Conservation (phyloP, 2,329 filamentous ascomycete species). For the Stagonosporopsis chrysanthemi region DNA sequence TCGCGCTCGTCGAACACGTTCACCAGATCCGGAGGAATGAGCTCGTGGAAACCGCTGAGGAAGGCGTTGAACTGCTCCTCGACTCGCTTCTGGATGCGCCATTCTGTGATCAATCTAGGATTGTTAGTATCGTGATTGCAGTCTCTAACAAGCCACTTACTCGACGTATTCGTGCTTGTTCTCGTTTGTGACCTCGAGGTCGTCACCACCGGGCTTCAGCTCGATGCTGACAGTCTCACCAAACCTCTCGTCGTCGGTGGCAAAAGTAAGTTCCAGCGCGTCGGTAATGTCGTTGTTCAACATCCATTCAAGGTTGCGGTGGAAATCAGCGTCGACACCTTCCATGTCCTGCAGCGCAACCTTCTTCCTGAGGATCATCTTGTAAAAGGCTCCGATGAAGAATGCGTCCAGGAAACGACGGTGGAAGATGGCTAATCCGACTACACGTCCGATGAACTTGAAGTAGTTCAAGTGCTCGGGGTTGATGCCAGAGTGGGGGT, state of each 20-base stretch:
- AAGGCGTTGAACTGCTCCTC: conserved; percentile 99
- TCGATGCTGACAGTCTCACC: conserved; percentile 94
- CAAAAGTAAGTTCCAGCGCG: conserved; percentile 94
- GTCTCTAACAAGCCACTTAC: conserved; percentile 55
- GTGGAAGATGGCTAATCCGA: conserved; percentile 97
- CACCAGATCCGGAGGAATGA: conserved; percentile 94
- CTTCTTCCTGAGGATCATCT: conserved; percentile 97
- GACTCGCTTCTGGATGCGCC: conserved; percentile 98
- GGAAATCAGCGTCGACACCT: conserved; percentile 97
- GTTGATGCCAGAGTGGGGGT: conserved; percentile 98
- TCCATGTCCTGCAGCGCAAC: conserved; percentile 96
- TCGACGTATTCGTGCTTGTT: conserved; percentile 99
- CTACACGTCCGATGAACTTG: conserved; percentile 98
- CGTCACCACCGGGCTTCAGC: conserved; percentile 84
- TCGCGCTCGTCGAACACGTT: conserved; percentile 99
- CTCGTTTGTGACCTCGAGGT: conserved; percentile 96
- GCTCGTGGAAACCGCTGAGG: conserved; percentile 95
- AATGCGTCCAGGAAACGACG: conserved; percentile 96
- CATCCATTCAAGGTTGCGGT: conserved; percentile 96
- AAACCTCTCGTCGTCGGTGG: conserved; percentile 96
- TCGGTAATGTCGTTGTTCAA: conserved; percentile 97
- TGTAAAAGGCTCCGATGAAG: conserved; percentile 98
- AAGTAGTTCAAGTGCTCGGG: conserved; percentile 99
- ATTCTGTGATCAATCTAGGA: conserved; percentile 86
- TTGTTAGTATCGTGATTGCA: conserved; percentile 24